phyloP scores from a whole-genome alignment of 495 filamentous ascomycete genomes.

The Penicillium waksmanii region DNA sequence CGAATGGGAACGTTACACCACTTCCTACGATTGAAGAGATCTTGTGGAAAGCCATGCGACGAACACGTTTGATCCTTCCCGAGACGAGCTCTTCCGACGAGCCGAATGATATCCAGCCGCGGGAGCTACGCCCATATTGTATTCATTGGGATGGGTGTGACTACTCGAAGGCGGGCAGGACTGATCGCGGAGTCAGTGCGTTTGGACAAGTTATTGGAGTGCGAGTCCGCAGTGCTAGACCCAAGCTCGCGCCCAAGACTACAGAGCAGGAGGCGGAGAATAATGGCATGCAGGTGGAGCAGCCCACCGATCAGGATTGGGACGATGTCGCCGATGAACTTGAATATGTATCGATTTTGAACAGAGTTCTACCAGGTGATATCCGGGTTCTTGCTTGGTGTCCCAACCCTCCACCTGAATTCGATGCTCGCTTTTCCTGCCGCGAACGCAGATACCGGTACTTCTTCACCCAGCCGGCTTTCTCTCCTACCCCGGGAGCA shows the following conservation, averaged over 20 bases:
- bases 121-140: conserved; percentile 40
- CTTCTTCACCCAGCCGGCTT: conserved; percentile 95
- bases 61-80: conserved; percentile 78
- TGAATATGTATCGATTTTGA: conserved; percentile 77
- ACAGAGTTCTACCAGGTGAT: conserved; percentile 84
- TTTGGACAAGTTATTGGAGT: conserved; percentile 94
- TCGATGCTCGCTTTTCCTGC: conserved; percentile 94
- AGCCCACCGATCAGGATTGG: conserved; percentile 53
- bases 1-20: conserved; percentile 64
- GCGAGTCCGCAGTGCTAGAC: conserved; percentile 76
- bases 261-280: conserved; percentile 24
- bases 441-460: conserved; percentile 87
- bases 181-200: conserved; percentile 90
- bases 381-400: conserved; percentile 94
- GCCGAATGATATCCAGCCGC: conserved; percentile 28
- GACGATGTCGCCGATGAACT: conserved; percentile 81
- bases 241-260: conserved; percentile 37
- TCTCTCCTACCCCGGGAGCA: conserved; percentile 58
- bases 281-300: conserved; percentile 29
- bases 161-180: conserved; percentile 93
- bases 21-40: conserved; percentile 87
- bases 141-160: conserved; percentile 78
- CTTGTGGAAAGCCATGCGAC: conserved; percentile 85
- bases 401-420: conserved; percentile 72
- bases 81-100: conserved; percentile 45